Base-by-base conservation (phyloP, 148 eudicot species). In the Rhododendron henanense region DNA sequence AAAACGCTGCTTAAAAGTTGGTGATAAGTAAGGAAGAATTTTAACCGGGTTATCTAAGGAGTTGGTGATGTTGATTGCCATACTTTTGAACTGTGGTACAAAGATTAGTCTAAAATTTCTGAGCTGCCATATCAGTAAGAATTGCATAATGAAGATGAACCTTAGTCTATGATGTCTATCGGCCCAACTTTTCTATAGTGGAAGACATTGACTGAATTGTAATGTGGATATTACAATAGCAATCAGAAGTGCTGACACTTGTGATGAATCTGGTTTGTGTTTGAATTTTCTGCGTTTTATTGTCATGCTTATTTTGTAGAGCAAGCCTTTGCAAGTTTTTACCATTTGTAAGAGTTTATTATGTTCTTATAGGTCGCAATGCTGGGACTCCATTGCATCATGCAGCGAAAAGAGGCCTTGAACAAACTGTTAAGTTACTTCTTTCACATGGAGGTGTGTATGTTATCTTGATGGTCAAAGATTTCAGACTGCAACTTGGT, bases 301-400 rank as follows among this genome's bases (percentile, higher is more conserved):
- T 81, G 23, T 55, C 57, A 80, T 80, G 23, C 63, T 80, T 80
- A 80, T 50, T 79, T 80, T 80, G 82, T 51, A 51, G 6, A 15
- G 23, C 37, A 80, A 53, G 35, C 19, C 1, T 1, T 41, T 51
- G 28, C 23, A 35, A 35, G 63, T 11, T 33, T 51, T 14, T 6
- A 33, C 47, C 47, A 37, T 75, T 75, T 8, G 18, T 35, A 18
- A 16, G n/a, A 75, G 47, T 39, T 75, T 35, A 2, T 39, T 75
- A 4, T 75, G 79, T 39, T 35, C 44, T 75, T 75, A 48, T 84
- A 96, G 99, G 99, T 59, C 95, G 94, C 82, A 90, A 90, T 75
- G 97, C 95, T 73, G 99, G 99, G 85, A 94, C 99, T 67, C 94
- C 98, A 78, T 89, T 97, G 83, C 99, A 97, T 92, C 98, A 97